These are phyloP conservation scores for Termitomyces eurrhizus DNA, from an alignment of 768 basidiomycete genomes.

Conservation along the genomic window DNA sequence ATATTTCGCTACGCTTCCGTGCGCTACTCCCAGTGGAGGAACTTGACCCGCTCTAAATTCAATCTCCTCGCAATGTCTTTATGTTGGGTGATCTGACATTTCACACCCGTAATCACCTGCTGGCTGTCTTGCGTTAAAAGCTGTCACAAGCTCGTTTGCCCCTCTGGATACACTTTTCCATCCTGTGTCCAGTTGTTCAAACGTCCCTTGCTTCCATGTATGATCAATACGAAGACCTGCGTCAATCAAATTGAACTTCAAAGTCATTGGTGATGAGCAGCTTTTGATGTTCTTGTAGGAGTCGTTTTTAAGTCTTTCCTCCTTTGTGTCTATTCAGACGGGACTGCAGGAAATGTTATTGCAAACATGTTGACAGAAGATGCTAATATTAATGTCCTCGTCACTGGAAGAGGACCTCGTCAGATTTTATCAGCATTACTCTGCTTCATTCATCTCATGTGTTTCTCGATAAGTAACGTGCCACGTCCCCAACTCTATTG, in stretches of 20 bases:
- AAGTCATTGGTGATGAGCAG: constrained; percentile 9
- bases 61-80: not conserved
- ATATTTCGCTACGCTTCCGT: not conserved
- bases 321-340: not conserved
- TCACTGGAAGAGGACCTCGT: not conserved
- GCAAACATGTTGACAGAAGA: not conserved
- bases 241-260: constrained; percentile 4
- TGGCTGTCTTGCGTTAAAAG: no score
- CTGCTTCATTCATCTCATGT: not conserved
- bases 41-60: not conserved
- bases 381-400: not conserved
- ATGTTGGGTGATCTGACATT: no score
- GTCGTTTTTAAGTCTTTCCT: no score
- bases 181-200: not conserved
- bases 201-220: not conserved
- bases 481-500: constrained; percentile 17
- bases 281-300: not conserved
- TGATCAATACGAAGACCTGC: not conserved
- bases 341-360: constrained; percentile 2
- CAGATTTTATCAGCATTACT: not conserved
- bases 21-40: not conserved
- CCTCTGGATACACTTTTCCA: not conserved
- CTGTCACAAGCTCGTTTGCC: not conserved
- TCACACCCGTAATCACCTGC: not conserved
- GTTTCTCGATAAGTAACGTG: constrained; percentile 13